Percentiles rank a stretch among this genome's conserved stretches.
Evolutionary conservation across 1,139 yeast species (phyloP).

Genomic region (Chernovozyma aurita): DNA sequence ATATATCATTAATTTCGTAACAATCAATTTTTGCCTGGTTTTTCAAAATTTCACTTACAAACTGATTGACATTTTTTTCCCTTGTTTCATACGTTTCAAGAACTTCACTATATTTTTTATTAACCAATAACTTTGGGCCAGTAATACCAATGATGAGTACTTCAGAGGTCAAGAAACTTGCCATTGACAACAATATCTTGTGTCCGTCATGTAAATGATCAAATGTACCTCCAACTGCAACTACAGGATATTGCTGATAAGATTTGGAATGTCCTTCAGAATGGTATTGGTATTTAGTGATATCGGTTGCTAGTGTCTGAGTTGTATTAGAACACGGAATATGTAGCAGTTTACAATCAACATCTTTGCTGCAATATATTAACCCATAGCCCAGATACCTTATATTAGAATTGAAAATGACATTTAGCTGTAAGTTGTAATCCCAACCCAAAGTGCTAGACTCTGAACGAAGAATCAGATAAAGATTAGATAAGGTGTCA

Average conservation of each 20-base stretch:
- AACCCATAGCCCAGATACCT: not conserved
- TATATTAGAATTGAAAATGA: conserved; percentile 20
- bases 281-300: not conserved
- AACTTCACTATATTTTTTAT: conserved; percentile 68
- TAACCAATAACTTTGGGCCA: conserved; percentile 66
- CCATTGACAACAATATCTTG: conserved; percentile 71
- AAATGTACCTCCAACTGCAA: conserved; percentile 92
- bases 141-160: conserved; percentile 78
- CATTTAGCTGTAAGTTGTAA: conserved; percentile 28
- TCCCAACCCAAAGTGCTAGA: conserved; percentile 19
- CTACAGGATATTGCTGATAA: conserved; percentile 6
- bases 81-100: conserved; percentile 59
- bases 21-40: not conserved
- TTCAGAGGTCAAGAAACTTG: conserved; percentile 55
- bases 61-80: conserved; percentile 39
- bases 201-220: conserved; percentile 98
- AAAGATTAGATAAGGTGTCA: conserved; percentile 22
- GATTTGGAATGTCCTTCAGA: not conserved
- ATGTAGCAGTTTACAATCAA: too few species aligned
- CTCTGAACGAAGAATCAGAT: conserved; percentile 19
- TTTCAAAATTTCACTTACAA: conserved; percentile 30
- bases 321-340: too few species aligned
- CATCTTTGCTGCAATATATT: not conserved
- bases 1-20: conserved; percentile 72
- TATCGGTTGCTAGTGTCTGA: too few species aligned